A percentile compares a stretch with the other conserved stretches of the same genome.
Evolutionary conservation across 1,139 yeast genomes (phyloP).

Genomic region (Yamadazyma buinensis): DNA sequence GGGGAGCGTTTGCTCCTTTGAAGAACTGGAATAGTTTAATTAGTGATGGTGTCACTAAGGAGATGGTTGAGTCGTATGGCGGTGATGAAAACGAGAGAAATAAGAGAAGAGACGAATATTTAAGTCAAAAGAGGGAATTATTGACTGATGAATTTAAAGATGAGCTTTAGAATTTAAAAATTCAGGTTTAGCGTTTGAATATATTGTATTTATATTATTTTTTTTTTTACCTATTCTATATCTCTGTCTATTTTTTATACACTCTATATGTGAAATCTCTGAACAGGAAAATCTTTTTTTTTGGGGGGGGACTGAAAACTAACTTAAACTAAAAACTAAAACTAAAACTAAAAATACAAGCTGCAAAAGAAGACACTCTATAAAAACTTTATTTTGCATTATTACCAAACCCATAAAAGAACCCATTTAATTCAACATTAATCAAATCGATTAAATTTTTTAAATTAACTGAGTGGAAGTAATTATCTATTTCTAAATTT

Average conservation of each 20-base stretch:
- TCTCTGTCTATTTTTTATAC: no score
- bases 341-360: no score
- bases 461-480: constrained; percentile 43
- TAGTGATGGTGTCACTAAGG: constrained; percentile 53
- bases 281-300: no score
- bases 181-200: no score
- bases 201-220: no score
- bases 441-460: constrained; percentile 33
- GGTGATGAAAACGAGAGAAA: constrained; percentile 35
- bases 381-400: no score
- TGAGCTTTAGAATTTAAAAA: constrained; percentile 17
- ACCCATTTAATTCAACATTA: constrained; percentile 32
- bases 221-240: no score
- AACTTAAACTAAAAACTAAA: no score
- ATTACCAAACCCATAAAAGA: constrained; percentile 41
- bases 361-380: no score
- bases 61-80: constrained; percentile 38
- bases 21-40: constrained; percentile 67
- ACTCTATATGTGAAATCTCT: no score
- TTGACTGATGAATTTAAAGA: constrained; percentile 13
- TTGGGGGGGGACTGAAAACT: no score
- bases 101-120: constrained; percentile 23
- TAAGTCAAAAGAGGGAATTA: constrained; percentile 14
- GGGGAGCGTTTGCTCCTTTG: constrained; percentile 73
- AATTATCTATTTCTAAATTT: constrained; percentile 32